Conservation (phyloP, 768 basidiomycete species). For the Gymnopilus junonius region DNA sequence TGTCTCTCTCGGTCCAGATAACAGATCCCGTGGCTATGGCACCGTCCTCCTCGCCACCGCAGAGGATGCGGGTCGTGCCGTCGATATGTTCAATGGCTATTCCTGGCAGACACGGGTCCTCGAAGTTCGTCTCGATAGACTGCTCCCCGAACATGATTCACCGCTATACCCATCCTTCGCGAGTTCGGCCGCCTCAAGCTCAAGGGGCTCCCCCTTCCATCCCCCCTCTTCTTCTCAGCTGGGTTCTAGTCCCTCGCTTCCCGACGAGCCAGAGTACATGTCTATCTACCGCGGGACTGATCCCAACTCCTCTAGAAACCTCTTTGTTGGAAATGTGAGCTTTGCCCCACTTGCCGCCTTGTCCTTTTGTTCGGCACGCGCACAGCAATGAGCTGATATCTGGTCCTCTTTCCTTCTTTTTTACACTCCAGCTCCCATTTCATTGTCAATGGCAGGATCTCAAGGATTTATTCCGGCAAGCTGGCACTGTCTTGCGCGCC, state of each 20-base stretch:
- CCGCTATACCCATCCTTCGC: conserved; percentile 1
- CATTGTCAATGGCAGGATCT: conserved; percentile 98
- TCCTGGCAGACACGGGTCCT: conserved; percentile 95
- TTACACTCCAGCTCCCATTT: conserved; percentile 70
- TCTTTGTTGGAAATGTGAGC: conserved; percentile 90
- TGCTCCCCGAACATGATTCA: conserved; percentile 64
- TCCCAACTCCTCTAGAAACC: conserved; percentile 49
- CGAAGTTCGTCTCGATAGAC: conserved; percentile 89
- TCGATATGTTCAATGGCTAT: conserved; percentile 96
- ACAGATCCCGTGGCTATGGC: conserved; percentile 91
- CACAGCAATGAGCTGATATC: conserved; percentile 36
- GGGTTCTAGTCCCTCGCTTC: conserved; percentile 8
- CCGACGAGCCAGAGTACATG: conserved; percentile 26
- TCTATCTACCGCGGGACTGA: conserved; percentile 28
- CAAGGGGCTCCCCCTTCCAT: conserved; percentile 9
- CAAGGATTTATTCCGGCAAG: conserved; percentile 93
- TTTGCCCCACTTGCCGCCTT: conserved; percentile 50
- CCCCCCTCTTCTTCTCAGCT: conserved; percentile 5
- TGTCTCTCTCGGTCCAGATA: conserved; percentile 83
- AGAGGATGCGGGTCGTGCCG: conserved; percentile 92
- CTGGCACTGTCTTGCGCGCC: conserved; percentile 88
- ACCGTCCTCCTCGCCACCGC: conserved; percentile 94
- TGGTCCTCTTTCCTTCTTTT: conserved; percentile 23
- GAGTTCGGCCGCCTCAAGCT: conserved; percentile 11
- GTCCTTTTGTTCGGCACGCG: not conserved